Base-by-base conservation (phyloP, 2,329 filamentous ascomycete genomes). In the Stemphylium lycopersici region DNA sequence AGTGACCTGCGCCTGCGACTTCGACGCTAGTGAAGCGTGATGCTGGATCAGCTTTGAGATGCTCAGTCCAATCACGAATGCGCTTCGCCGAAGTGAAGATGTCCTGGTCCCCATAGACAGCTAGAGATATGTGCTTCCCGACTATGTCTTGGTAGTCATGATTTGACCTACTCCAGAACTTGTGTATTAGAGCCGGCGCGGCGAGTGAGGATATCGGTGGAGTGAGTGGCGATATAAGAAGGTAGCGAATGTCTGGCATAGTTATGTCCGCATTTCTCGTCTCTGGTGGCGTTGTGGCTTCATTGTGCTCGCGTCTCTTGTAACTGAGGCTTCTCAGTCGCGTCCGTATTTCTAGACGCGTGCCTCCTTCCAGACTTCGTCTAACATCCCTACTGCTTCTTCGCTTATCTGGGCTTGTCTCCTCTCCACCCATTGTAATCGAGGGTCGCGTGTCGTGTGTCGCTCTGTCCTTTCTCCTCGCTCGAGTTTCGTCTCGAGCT, bases 61-160 rank as follows among this genome's bases (percentile, higher is more conserved):
- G 81, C 36, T 77, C 76, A 8, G 80, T 79, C 93, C 93, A 96
- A 1, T 79, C 76, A 10, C 83, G 81, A 62, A 93, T 78, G 71
- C 85, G 90, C 53, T 80, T 82, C 3, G 79, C 79, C 1, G 87
- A 83, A 1, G 90, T 87, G 61, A 97, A 96, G 0, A 82, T 76
- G 72, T 98, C 93, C 3, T 83, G 79, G 45, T 88, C 85, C 1
- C 93, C 93, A 67, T 87, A 96, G 0, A 96, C 74, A 0, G 85
- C 87, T 31, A 96, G 72, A 0, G 88, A 88, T 4, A 48, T 48
- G 42, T 70, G 61, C 33, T 63, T 67, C 4, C 62, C 66, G 33
- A 74, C 50, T 10, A 61, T 48, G 10, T 71, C 63, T 4, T 50
- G 47, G 12, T 50, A 7, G 1, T 46, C 42, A 22, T 61, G 57